Base-by-base conservation (phyloP, 305 asterid genomes). In the Fraxinus paxiana region DNA sequence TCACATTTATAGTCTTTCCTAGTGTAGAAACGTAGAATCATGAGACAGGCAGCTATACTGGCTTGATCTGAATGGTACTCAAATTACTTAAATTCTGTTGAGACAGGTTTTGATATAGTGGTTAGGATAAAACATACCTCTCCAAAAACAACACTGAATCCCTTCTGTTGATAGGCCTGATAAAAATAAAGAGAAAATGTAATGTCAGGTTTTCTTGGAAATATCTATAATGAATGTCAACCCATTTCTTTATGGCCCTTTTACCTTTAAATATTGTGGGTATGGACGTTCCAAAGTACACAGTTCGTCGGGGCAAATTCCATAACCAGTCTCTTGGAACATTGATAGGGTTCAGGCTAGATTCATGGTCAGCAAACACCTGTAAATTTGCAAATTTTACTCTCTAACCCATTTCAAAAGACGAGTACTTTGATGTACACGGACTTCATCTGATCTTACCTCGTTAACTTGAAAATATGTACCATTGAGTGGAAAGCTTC, bases 401-500 rank as follows among this genome's bases (percentile, higher is more conserved):
- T 41, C 71, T 77, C 84, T 38, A 82, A 81, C 48, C 74, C 56
- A 38, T 17, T 78, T 73, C 76, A 73, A 35, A 59, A 38, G 65
- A 38, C 77, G 31, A 67, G 31, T 61, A 78, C 22, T 18, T 6
- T 59, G 56, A 71, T 75, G 35, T 12, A 26, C 43, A 33, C 5
- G 5, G 43, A 56, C 43, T 37, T 48, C 18, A 78, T 84, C 33
- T 38, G 76, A 86, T 24, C 22, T 79, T 85, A 95, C 99, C 99
- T 95, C 99, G 37, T 94, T 95, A 63, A 95, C 98, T 90, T 95
- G 99, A 78, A 95, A 95, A 84, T 95, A 95, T 46, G 99, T 95
- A 73, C 99, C 99, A 83, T 95, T 95, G 43, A 95, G 92, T 15
- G 99, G 99, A 86, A 95, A 95, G 89, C 99, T 95, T 81, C 99